Base-by-base conservation (phyloP, 1,284 basidiomycete species). In the Fomitopsis betulina region DNA sequence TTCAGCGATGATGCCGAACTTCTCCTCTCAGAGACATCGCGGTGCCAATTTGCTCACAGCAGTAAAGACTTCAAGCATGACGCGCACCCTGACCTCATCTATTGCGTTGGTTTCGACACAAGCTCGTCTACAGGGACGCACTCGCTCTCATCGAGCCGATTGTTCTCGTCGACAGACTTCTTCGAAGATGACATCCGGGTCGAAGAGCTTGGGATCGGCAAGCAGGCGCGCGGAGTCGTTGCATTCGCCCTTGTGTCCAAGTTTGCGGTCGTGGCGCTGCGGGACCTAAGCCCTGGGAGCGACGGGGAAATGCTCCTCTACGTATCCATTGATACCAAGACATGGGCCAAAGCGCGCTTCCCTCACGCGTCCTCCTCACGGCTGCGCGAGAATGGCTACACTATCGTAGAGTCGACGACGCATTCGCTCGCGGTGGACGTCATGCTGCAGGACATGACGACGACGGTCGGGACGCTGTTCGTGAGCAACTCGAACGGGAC, bases 351-450 rank as follows among this genome's bases (percentile, higher is more conserved):
- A 64, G 91, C 89, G 4, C 83, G 84, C 56, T 96, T 96, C 76
- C 94, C 94, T 5, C 93, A 94, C 65, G 90, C 92, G 3, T 85
- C 85, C 0, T 87, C 86, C 9, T 88, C 91, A 5, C 81, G 83
- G 43, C 79, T 96, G 3, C 81, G 85, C 7, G 93, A 96, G 73
- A 95, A 94, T 68, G 93, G 92, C 9, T 98, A 99, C 72, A 99
- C 96, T 0, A 88, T 99, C 62, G 91, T 99, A 58, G 95, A 98
- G 72, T 90, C 87, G 15, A 96, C 94, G 2, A 86, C 87, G 0
- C 93, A 98, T 69, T 97, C 94, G 10, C 83, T 99, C 40, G 93
- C 91, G 15, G 93, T 99, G 42, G 97, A 99, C 68, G 95, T 98
- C 53, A 82, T 96, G 56, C 79, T 92, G 4, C 86, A 91, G 56